Evolutionary conservation across 192 early-diverging fungal genomes (phyloP).

Genomic region (Rhizophagus sp.): DNA sequence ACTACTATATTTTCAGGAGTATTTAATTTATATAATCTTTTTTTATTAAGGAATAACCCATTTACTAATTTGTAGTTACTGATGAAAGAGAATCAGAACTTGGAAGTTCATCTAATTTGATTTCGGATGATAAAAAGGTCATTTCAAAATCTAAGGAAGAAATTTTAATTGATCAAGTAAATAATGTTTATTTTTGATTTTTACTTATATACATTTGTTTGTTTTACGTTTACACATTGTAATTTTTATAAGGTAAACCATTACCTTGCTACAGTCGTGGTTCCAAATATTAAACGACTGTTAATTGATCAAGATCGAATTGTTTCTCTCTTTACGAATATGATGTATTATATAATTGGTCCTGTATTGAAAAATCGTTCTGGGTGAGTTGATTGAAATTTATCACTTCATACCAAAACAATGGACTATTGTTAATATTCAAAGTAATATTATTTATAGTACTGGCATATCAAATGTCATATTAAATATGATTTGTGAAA

Average conservation of each 20-base stretch:
- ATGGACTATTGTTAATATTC: neutral
- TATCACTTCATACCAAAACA: neutral
- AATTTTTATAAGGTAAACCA: slow-evolving; percentile 35
- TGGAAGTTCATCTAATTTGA: neutral
- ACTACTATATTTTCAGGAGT: slow-evolving; percentile 28
- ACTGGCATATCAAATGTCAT: slow-evolving; percentile 42
- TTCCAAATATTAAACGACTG: slow-evolving; percentile 69
- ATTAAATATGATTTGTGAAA: slow-evolving; percentile 61
- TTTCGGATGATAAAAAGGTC: slow-evolving; percentile 36
- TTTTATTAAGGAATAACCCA: too few relatives aligned
- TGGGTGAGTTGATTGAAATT: slow-evolving; percentile 29
- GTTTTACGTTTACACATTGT: too few relatives aligned
- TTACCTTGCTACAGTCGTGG: slow-evolving; percentile 52
- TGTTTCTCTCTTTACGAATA: slow-evolving; percentile 59
- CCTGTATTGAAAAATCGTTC: slow-evolving; percentile 66
- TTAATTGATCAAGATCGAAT: slow-evolving; percentile 76
- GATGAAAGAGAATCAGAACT: slow-evolving; percentile 8
- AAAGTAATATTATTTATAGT: slow-evolving; percentile 4
- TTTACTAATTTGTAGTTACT: neutral
- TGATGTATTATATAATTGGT: slow-evolving; percentile 82
- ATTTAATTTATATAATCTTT: neutral
- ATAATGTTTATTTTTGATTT: slow-evolving; percentile 34
- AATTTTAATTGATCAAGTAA: slow-evolving; percentile 61
- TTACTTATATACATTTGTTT: neutral
- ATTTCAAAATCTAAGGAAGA: slow-evolving; percentile 66